Percentiles rank a stretch among this genome's conserved stretches.
These are phyloP conservation scores for Fusarium irregulare DNA, from an alignment of 2,329 filamentous ascomycete species.

Conservation along the genomic window DNA sequence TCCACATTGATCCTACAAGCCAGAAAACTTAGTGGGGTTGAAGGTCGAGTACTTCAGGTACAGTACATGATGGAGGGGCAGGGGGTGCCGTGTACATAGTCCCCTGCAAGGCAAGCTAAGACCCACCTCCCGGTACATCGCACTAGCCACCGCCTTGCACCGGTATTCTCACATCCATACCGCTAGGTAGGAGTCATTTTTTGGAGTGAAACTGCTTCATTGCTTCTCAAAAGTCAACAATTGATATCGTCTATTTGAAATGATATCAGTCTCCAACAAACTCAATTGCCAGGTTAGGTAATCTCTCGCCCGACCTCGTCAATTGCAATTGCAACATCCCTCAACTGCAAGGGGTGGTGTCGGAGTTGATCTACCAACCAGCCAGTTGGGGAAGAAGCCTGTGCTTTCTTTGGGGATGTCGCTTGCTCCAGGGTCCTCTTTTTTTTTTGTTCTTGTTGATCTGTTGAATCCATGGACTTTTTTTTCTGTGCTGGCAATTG, in stretches of 20 bases:
- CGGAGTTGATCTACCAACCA: slow-evolving; percentile 30
- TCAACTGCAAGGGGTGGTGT: slow-evolving; percentile 17
- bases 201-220: slow-evolving; percentile 7
- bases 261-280: not conserved
- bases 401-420: slow-evolving; percentile 46
- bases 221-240: slow-evolving; percentile 16
- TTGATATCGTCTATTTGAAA: not conserved
- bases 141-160: slow-evolving; percentile 34
- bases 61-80: slow-evolving; percentile 19
- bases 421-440: slow-evolving; percentile 41
- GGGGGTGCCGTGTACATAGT: slow-evolving; percentile 2
- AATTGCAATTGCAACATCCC: not conserved
- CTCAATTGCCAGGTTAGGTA: slow-evolving; percentile 17
- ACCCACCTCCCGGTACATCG: slow-evolving; percentile 30
- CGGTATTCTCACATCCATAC: slow-evolving; percentile 28
- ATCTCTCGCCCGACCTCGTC: slow-evolving; percentile 8
- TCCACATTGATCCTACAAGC: slow-evolving; percentile 2
- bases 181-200: slow-evolving; percentile 7
- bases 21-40: slow-evolving; percentile 44
- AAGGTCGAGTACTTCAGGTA: slow-evolving; percentile 37
- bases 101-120: not conserved
- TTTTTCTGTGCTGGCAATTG: slow-evolving; percentile 28
- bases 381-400: slow-evolving; percentile 43
- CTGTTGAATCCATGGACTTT: slow-evolving; percentile 46
- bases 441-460: slow-evolving; percentile 46